phyloP scores from a whole-genome alignment of 2,329 filamentous ascomycete species.

The Camillea tinctor region DNA sequence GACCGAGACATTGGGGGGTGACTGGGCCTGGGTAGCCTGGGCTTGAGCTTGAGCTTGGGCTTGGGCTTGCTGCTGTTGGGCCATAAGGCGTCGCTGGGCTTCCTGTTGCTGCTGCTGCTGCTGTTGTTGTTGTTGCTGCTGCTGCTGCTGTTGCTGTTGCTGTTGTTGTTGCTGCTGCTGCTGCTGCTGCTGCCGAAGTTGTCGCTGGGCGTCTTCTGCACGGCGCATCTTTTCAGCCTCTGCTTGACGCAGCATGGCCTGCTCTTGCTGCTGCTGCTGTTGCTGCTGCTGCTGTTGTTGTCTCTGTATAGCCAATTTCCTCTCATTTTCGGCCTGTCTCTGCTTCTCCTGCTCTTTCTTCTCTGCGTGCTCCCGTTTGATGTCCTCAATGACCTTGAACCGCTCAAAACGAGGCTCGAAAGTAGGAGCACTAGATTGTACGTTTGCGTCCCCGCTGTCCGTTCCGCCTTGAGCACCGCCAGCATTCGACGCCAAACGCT shows the following conservation, averaged over 20 bases:
- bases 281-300: conserved; percentile 47
- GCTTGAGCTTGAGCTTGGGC: conserved; percentile 33
- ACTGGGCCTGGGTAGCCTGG: conserved; percentile 33
- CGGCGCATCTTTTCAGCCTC: conserved; percentile 22
- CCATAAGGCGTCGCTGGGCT: conserved; percentile 21
- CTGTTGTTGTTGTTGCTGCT: conserved; percentile 37
- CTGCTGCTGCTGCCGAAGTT: conserved; percentile 33
- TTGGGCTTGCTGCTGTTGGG: conserved; percentile 23
- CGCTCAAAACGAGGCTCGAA: conserved; percentile 86
- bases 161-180: conserved; percentile 22
- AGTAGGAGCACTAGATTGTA: conserved; percentile 65
- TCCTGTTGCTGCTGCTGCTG: conserved; percentile 16
- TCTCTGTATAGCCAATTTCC: conserved; percentile 47
- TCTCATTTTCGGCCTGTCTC: conserved; percentile 60
- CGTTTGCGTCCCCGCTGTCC: conserved; percentile 68
- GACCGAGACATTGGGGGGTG: conserved; percentile 28
- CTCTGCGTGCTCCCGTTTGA: conserved; percentile 74
- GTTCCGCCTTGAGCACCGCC: conserved; percentile 56
- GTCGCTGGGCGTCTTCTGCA: conserved; percentile 38
- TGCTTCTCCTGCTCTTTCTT: conserved; percentile 74
- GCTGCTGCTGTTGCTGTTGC: conserved; percentile 24
- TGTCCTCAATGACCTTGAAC: conserved; percentile 88
- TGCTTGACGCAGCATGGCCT: conserved; percentile 33
- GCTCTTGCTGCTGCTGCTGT: conserved; percentile 37
- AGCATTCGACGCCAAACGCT: conserved; percentile 65